Evolutionary conservation across 768 basidiomycete genomes (phyloP).

Genomic region (Boletus eberwhitei): DNA sequence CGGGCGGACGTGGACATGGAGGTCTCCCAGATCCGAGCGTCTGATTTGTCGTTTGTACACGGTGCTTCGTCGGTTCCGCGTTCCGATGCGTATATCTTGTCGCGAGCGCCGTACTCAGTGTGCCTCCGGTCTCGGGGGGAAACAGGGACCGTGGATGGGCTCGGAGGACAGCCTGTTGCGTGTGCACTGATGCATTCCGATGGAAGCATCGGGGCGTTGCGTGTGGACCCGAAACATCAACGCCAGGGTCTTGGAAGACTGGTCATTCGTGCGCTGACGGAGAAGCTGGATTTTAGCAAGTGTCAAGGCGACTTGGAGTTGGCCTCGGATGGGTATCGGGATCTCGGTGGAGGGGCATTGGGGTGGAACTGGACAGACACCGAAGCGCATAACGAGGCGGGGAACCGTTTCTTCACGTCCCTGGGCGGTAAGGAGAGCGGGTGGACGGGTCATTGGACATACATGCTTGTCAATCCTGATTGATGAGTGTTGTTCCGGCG

Average conservation of each 20-base stretch:
- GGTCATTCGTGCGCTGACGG: constrained; percentile 8
- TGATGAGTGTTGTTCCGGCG: background rate
- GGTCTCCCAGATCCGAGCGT: constrained; percentile 7
- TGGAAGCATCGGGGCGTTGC: constrained; percentile 17
- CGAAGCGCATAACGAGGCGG: constrained; percentile 1
- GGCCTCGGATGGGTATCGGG: constrained; percentile 1
- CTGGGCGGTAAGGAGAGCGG: constrained; percentile 4
- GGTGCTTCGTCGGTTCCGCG: constrained; percentile 11
- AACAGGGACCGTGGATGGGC: background rate
- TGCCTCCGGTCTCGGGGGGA: constrained; percentile 14
- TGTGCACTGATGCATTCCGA: constrained; percentile 20
- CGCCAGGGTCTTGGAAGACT: constrained; percentile 11
- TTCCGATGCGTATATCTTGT: constrained; percentile 19
- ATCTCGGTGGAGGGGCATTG: constrained; percentile 20
- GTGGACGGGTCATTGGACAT: constrained; percentile 16
- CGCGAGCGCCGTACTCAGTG: constrained; percentile 19
- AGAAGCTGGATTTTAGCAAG: constrained; percentile 7
- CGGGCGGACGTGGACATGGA: background rate
- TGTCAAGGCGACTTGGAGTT: background rate
- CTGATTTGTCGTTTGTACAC: constrained; percentile 14
- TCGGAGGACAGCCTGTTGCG: constrained; percentile 2
- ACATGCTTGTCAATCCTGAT: background rate
- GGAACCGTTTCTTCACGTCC: constrained; percentile 10
- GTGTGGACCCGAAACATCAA: constrained; percentile 7
- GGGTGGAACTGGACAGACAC: constrained; percentile 25